Evolutionary conservation across 768 basidiomycete species (phyloP).

Genomic region (Mycena vitilis): DNA sequence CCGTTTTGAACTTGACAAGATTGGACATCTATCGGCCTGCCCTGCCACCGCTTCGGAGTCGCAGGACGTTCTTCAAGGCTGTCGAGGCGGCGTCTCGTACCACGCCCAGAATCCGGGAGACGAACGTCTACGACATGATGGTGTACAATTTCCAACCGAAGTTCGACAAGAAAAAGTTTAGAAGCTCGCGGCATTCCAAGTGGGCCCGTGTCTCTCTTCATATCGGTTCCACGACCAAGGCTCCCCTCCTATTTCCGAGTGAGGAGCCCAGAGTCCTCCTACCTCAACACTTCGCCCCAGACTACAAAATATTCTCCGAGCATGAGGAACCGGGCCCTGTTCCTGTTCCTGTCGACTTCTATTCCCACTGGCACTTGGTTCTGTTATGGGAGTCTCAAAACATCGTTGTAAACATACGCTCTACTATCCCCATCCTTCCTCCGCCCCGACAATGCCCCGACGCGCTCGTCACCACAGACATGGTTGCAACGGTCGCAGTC

Average conservation of each 20-base stretch:
- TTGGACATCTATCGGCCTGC: constrained; percentile 15
- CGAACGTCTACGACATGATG: constrained; percentile 33
- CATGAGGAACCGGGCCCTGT: background rate
- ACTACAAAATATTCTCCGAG: constrained; percentile 4
- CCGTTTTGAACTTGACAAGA: constrained; percentile 13
- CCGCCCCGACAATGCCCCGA: constrained; percentile 3
- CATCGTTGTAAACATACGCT: background rate
- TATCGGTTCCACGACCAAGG: constrained; percentile 3
- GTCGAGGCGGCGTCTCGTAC: constrained; percentile 26
- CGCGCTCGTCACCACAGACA: background rate
- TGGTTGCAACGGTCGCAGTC: background rate
- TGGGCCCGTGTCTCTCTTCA: background rate
- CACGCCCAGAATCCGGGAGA: constrained; percentile 21
- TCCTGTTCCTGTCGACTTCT: constrained; percentile 13
- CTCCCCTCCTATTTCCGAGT: background rate
- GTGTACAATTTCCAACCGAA: constrained; percentile 31
- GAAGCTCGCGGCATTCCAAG: constrained; percentile 3
- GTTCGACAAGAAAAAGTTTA: background rate
- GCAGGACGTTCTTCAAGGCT: constrained; percentile 26
- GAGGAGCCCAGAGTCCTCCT: constrained; percentile 16
- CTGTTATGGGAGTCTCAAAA: background rate
- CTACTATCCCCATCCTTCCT: constrained; percentile 1
- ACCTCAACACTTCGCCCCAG: background rate
- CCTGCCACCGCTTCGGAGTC: constrained; percentile 14
- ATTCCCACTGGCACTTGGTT: background rate